Base-by-base conservation (phyloP, 495 filamentous ascomycete species). In the Trichoderma gamsii region DNA sequence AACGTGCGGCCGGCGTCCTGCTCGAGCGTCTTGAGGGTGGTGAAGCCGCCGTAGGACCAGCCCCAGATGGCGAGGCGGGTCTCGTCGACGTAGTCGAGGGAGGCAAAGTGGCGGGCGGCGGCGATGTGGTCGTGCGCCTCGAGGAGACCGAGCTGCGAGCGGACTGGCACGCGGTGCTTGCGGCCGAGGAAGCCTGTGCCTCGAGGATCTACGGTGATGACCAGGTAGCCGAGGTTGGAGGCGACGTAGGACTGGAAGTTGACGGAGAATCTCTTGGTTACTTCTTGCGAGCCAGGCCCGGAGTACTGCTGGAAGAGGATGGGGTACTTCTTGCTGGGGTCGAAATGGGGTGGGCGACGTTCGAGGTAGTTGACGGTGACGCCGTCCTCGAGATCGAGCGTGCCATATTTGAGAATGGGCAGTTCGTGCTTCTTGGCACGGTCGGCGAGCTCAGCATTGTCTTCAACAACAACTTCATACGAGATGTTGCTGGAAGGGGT, bases 41-140 rank as follows among this genome's bases (percentile, higher is more conserved):
- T 93, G 82, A 96, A 99, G 21, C 95, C 95, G 43, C 95, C 95
- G 74, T 93, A 99, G 70, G 90, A 95, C 95, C 95, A 99, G 44
- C 95, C 95, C 95, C 95, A 99, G 73, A 99, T 97, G 1, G 93
- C 94, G 68, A 99, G 87, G 41, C 89, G 83, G 12, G 85, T 79
- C 69, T 84, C 83, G 77, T 98, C 96, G 6, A 96, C 89, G 76
- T 98, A 98, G 35, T 82, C 74, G 80, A 95, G 96, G 51, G 77
- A 74, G 0, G 87, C 88, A 91, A 91, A 98, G 66, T 90, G 86
- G 80, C 94, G 92, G 21, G 91, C 95, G 5, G 92, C 90, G 8
- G 88, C 89, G 67, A 99, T 97, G 76, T 99, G 95, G 74, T 98
- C 96, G 41, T 85, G 82, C 11, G 92, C 86, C 81, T 99, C 95